Conservation (phyloP, 1,139 yeast genomes). For the Candida labiduridarum region DNA sequence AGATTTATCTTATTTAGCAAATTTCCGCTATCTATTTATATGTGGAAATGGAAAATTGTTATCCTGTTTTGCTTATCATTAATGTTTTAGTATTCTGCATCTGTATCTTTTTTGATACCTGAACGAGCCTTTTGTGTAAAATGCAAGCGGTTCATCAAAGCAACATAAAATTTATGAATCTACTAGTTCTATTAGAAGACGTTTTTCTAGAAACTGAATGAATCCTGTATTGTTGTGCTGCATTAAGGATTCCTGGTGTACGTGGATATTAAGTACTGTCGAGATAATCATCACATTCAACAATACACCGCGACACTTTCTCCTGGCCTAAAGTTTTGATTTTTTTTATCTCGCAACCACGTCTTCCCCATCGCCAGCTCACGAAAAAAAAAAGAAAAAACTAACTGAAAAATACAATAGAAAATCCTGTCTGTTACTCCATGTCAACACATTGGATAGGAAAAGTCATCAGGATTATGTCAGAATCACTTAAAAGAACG, state of each 20-base stretch:
- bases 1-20: too few relatives aligned
- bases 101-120: background rate
- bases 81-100: background rate
- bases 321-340: too few relatives aligned
- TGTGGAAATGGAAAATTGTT: background rate
- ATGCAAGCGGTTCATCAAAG: background rate
- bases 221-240: too few relatives aligned
- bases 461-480: slow-evolving; percentile 6
- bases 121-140: background rate
- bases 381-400: background rate
- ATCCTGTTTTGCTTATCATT: background rate
- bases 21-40: background rate
- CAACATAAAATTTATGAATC: too few relatives aligned
- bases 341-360: too few relatives aligned
- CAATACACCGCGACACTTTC: too few relatives aligned
- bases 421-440: background rate
- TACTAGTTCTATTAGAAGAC: too few relatives aligned
- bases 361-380: background rate
- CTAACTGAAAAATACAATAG: background rate
- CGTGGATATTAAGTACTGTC: too few relatives aligned
- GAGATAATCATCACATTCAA: too few relatives aligned
- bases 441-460: slow-evolving; percentile 1
- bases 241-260: too few relatives aligned
- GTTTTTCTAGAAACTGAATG: too few relatives aligned
- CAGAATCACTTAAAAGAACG: slow-evolving; percentile 12